A percentile compares a stretch with the other conserved stretches of the same genome.
Evolutionary conservation across 2,329 filamentous ascomycete genomes (phyloP).

Genomic region (Aspergillus felis): DNA sequence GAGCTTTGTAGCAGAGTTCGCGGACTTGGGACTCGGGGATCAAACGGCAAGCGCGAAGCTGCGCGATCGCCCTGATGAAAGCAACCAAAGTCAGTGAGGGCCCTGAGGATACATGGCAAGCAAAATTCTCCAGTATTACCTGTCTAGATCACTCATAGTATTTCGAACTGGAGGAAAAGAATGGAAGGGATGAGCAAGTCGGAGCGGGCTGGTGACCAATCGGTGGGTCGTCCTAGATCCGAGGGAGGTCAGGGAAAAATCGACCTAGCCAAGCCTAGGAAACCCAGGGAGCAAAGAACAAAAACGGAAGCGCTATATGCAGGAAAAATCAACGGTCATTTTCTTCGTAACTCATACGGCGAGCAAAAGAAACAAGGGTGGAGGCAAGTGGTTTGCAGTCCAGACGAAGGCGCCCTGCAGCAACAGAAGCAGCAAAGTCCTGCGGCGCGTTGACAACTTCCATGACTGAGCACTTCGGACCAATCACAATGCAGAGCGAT

Average conservation of each 20-base stretch:
- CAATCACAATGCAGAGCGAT: constrained; percentile 30
- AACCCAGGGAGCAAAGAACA: constrained; percentile 6
- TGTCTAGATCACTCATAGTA: constrained; percentile 89
- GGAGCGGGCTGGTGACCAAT: constrained; percentile 3
- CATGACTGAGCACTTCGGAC: constrained; percentile 3
- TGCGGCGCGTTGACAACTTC: constrained; percentile 6
- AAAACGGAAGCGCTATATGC: constrained; percentile 16
- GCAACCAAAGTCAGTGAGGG: constrained; percentile 18
- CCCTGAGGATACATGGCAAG: neutral
- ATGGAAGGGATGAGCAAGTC: constrained; percentile 2
- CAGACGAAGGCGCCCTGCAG: constrained; percentile 5
- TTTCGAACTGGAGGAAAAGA: constrained; percentile 9
- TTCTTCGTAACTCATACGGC: constrained; percentile 10
- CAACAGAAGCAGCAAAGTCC: neutral
- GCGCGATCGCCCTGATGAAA: constrained; percentile 74
- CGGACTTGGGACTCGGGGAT: constrained; percentile 95
- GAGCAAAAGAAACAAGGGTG: constrained; percentile 1
- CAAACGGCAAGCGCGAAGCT: constrained; percentile 89
- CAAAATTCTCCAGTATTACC: constrained; percentile 48
- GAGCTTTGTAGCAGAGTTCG: constrained; percentile 94
- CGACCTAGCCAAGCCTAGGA: constrained; percentile 4
- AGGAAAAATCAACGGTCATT: constrained; percentile 15
- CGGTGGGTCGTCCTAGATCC: constrained; percentile 17
- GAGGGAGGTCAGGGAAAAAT: constrained; percentile 6
- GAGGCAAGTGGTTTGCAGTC: constrained; percentile 1